Evolutionary conservation across 805 yeast species (phyloP), one percentile per base, ranked within the genome.

Genomic region (Candida rishiriensis): DNA sequence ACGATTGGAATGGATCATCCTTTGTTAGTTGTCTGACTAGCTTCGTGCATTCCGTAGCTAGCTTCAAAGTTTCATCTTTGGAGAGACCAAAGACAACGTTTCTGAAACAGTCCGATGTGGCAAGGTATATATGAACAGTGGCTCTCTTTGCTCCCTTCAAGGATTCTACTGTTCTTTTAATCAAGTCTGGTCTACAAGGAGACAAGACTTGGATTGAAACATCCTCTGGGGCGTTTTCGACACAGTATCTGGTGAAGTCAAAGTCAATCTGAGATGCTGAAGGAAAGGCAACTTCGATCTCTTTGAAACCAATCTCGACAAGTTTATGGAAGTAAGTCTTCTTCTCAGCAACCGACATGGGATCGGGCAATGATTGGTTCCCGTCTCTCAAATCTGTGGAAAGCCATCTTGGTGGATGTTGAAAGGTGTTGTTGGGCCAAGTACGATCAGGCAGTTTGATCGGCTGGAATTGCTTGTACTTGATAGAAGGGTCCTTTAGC

Each of bases 351-450:
- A 84, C 71, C n/a, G 84, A 72, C 95, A 85, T 85, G 42, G 93
- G 95, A 59, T 85, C 93, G 0, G 93, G 91, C 53, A 85, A 72
- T 6, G 90, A 81, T 67, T 85, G 93, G 64, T 85, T 85, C 29
- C 95, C 95, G 59, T 85, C 95, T 56, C 95, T 75, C 49, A 85
- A 71, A 58, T 86, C 95, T 3, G 95, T 85, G 16, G 90, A 81
- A 38, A 86, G 69, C 93, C 93, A 85, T 53, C 93, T 70, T 16
- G 95, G 95, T 3, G 89, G 76, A 59, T 76, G 76, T 40, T 68
- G 69, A 44, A 86, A 60, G 13, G 73, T 64, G 46, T 72, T 72
- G 32, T 71, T 57, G 1, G 95, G 95, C 95, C 95, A 85, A 49
- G 75, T 73, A 45, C 93, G 75, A 48, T 79, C 70, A 3, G 82